These are phyloP conservation scores for Russula brevipes DNA, from an alignment of 768 basidiomycete genomes.

Conservation along the genomic window DNA sequence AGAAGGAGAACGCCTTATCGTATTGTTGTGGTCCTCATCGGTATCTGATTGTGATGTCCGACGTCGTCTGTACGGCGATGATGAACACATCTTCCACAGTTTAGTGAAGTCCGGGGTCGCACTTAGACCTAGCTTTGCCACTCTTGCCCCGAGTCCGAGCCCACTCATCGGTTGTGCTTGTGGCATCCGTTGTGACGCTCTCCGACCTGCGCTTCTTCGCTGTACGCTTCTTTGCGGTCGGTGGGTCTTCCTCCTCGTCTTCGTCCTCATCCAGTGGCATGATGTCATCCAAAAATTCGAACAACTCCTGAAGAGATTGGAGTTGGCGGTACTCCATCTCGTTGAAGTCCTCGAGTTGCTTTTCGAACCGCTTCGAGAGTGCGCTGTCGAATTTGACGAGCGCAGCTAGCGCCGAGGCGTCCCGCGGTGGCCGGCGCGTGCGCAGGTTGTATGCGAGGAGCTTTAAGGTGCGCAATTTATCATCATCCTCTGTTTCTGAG, in stretches of 20 bases:
- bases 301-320: constrained; percentile 55
- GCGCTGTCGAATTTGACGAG: constrained; percentile 62
- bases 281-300: constrained; percentile 68
- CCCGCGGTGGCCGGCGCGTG: constrained; percentile 52
- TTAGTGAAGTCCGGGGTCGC: neutral
- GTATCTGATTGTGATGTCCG: constrained; percentile 52
- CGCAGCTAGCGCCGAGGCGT: constrained; percentile 62
- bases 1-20: constrained; percentile 32
- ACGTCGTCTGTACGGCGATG: constrained; percentile 40
- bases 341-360: constrained; percentile 63
- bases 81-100: neutral
- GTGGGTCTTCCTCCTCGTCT: constrained; percentile 34
- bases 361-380: constrained; percentile 66
- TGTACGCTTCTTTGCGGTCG: constrained; percentile 36
- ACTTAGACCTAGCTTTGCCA: constrained; percentile 34
- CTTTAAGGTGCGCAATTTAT: constrained; percentile 58
- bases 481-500: constrained; percentile 55
- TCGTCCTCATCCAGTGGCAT: constrained; percentile 64
- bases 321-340: constrained; percentile 67
- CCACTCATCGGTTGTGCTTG: constrained; percentile 35
- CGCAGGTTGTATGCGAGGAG: constrained; percentile 56
- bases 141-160: constrained; percentile 31
- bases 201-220: constrained; percentile 52
- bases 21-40: constrained; percentile 35
- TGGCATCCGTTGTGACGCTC: constrained; percentile 46